Percentiles rank a stretch among this genome's conserved stretches.
Conservation (phyloP, 495 filamentous ascomycete species). For the Penicillium goetzii region DNA sequence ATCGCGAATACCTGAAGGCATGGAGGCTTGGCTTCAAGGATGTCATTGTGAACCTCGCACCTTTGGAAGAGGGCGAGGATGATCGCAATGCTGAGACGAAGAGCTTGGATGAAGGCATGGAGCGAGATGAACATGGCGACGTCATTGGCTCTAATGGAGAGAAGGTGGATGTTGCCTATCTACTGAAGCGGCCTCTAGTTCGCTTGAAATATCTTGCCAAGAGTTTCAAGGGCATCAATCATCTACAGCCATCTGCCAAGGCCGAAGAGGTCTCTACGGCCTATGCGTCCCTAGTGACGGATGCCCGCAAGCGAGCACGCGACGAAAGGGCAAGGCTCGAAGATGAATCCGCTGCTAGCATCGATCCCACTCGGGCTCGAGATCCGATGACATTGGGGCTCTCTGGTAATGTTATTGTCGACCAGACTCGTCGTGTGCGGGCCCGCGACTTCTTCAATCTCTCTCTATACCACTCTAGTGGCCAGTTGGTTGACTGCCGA, state of each 20-base stretch:
- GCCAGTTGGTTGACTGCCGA: slow-evolving; percentile 83
- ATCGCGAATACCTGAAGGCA: slow-evolving; percentile 83
- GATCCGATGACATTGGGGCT: slow-evolving; percentile 77
- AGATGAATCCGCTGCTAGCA: slow-evolving; percentile 84
- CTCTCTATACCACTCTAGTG: slow-evolving; percentile 84
- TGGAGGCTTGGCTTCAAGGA: slow-evolving; percentile 97
- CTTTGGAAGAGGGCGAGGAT: slow-evolving; percentile 57
- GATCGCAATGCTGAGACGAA: slow-evolving; percentile 55
- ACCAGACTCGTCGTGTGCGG: slow-evolving; percentile 72
- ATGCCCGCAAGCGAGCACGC: slow-evolving; percentile 75
- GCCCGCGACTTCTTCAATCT: slow-evolving; percentile 90
- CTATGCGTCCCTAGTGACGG: slow-evolving; percentile 74
- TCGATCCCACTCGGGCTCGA: slow-evolving; percentile 76
- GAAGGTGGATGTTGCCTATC: slow-evolving; percentile 90
- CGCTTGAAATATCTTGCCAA: slow-evolving; percentile 86
- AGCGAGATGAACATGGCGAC: slow-evolving; percentile 77
- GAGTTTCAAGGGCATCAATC: slow-evolving; percentile 72
- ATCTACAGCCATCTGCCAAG: slow-evolving; percentile 58
- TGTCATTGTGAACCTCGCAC: slow-evolving; percentile 89
- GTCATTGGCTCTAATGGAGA: slow-evolving; percentile 78
- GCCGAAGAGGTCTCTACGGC: slow-evolving; percentile 57
- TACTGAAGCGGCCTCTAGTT: slow-evolving; percentile 87
- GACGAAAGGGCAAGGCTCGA: slow-evolving; percentile 87
- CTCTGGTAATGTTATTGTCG: slow-evolving; percentile 68
- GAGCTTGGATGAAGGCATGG: slow-evolving; percentile 67